These are phyloP conservation scores for Daldinia sp. DNA, from an alignment of 2,329 filamentous ascomycete species.

Conservation along the genomic window DNA sequence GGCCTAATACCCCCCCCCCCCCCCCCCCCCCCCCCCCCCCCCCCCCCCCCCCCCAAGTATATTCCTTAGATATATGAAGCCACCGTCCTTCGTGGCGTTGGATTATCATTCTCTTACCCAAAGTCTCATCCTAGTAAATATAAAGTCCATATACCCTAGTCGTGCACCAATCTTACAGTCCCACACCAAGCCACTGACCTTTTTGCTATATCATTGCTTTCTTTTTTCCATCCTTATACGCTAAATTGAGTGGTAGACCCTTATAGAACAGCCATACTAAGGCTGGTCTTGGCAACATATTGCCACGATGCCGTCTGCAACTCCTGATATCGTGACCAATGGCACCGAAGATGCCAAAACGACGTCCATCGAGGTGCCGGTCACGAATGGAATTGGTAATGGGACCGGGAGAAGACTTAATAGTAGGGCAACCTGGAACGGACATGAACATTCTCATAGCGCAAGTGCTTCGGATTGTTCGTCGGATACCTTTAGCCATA, in stretches of 20 bases:
- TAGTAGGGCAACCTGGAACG: conserved; percentile 42
- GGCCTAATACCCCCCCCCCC: conserved; percentile 2
- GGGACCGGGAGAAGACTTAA: conserved; percentile 35
- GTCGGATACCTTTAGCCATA: conserved; percentile 34
- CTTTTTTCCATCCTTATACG: conserved; percentile 14
- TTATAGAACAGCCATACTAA: conserved; percentile 29
- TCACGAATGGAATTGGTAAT: conserved; percentile 35
- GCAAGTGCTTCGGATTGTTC: conserved; percentile 36
- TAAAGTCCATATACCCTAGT: conserved; percentile 18
- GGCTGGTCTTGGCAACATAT: conserved; percentile 22
- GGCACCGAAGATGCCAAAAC: conserved; percentile 24
- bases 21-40: not conserved
- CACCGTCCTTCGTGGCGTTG: conserved; percentile 26
- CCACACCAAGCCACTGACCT: conserved; percentile 8
- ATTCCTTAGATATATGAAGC: conserved; percentile 43
- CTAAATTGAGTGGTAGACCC: conserved; percentile 18
- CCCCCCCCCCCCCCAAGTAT: not conserved
- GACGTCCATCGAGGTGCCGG: conserved; percentile 33
- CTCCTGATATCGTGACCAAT: conserved; percentile 29
- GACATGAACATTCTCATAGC: conserved; percentile 36
- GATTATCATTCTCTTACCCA: conserved; percentile 12
- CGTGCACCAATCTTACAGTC: conserved; percentile 9
- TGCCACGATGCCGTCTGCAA: conserved; percentile 44
- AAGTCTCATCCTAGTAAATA: conserved; percentile 7
- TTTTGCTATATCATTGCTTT: conserved; percentile 15